phyloP scores from a whole-genome alignment of 768 basidiomycete genomes.

The Paxillus ammoniavirescens region DNA sequence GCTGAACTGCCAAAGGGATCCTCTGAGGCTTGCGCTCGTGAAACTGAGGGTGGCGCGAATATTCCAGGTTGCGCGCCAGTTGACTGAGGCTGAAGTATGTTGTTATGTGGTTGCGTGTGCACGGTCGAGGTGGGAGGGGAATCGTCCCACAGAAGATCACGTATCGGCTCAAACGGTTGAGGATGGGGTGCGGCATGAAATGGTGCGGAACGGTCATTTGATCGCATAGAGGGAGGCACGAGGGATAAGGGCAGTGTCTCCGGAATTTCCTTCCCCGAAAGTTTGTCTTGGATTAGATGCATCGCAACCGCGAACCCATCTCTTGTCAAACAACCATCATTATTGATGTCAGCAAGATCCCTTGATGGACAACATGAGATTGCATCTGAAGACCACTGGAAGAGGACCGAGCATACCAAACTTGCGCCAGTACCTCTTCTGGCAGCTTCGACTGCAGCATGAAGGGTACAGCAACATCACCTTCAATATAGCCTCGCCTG shows the following conservation, averaged over 20 bases:
- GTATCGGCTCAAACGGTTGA: constrained; percentile 39
- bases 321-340: constrained; percentile 80
- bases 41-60: constrained; percentile 28
- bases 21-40: constrained; percentile 19
- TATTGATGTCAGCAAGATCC: constrained; percentile 91
- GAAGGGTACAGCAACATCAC: constrained; percentile 93
- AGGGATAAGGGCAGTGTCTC: constrained; percentile 65
- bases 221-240: constrained; percentile 80
- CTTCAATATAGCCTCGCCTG: constrained; percentile 80
- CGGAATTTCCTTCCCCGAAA: constrained; percentile 78
- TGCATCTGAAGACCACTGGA: neutral
- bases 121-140: constrained; percentile 42
- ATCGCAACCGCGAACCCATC: constrained; percentile 96
- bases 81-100: constrained; percentile 33
- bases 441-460: constrained; percentile 87
- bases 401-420: constrained; percentile 64
- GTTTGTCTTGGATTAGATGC: constrained; percentile 86
- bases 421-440: constrained; percentile 79
- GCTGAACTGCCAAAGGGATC: constrained; percentile 53
- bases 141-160: constrained; percentile 55
- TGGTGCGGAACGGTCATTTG: constrained; percentile 30
- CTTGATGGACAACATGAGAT: constrained; percentile 38
- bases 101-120: constrained; percentile 32
- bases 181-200: constrained; percentile 38
- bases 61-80: constrained; percentile 32